Base-by-base conservation (phyloP, 2,329 filamentous ascomycete species). In the Alternaria incomplexa region DNA sequence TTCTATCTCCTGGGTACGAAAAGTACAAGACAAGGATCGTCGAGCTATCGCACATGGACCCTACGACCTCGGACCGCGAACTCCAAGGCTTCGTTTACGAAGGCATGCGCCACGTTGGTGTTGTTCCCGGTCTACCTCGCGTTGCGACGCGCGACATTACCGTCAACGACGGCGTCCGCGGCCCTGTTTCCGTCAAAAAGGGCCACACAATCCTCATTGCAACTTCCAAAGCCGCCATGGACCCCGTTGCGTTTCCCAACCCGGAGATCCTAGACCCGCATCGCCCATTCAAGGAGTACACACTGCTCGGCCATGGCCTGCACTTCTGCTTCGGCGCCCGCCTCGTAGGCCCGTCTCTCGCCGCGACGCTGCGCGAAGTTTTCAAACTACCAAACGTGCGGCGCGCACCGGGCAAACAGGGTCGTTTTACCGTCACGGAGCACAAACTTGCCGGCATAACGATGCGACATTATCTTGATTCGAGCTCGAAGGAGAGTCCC, bases 71-170 rank as follows among this genome's bases (percentile, higher is more conserved):
- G 91, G 82, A 93, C 93, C 64, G 68, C 3, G 85, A 86, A 67
- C 80, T 86, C 1, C 82, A 84, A 65, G 84, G 84, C 12, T 87
- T 85, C 72, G 84, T 86, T 3, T 85, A 81, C 65, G 85, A 87
- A 71, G 85, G 85, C 45, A 86, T 86, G 83, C 82, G 85, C 11
- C 85, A 85, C 68, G 82, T 83, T 6, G 83, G 84, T 17, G 82
- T 84, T 2, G 81, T 86, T 2, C 84, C 84, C 0, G 85, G 84
- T n/a, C 74, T 86, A 1, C 82, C 84, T n/a, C 84, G 84, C 56
- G 78, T 85, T 11, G 84, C 84, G 4, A 79, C 81, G 15, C 78
- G 67, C 53, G 75, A 79, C 40, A 63, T 3, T 80, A 86, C 30
- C 86, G 88, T 68, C 79, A 83, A 58, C 68, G 85, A 86, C 68